phyloP scores from a whole-genome alignment of 176 grass and related monocot genomes.

The Canna indica region DNA sequence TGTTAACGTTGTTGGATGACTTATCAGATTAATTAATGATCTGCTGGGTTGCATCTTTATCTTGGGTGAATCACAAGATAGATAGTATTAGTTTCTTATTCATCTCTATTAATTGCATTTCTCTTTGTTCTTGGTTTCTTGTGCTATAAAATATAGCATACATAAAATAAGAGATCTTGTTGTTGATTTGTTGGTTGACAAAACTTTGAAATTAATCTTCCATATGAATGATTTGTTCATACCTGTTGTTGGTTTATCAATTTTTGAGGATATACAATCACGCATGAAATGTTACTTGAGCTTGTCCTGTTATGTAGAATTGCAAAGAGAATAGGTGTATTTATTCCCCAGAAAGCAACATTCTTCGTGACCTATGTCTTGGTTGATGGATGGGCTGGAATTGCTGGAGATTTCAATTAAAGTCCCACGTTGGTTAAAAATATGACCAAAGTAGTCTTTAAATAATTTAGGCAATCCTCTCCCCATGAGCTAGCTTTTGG shows the following conservation, averaged over 20 bases:
- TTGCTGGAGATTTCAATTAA: slow-evolving; percentile 22
- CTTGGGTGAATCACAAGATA: not conserved
- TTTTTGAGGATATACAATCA: not conserved
- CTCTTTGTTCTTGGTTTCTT: not conserved
- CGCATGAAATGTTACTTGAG: not conserved
- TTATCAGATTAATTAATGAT: not conserved
- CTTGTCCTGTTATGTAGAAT: slow-evolving; percentile 7
- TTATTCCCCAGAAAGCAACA: slow-evolving; percentile 17
- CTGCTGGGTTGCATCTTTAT: not conserved
- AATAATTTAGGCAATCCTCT: too few species aligned
- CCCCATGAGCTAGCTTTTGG: too few species aligned
- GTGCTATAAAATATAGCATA: not conserved
- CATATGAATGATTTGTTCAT: not conserved
- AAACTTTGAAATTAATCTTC: not conserved
- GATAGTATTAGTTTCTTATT: not conserved
- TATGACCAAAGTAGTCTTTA: too few species aligned
- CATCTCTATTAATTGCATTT: not conserved
- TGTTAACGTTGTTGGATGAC: not conserved
- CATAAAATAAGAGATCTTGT: not conserved
- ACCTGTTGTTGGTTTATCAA: not conserved
- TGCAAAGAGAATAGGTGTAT: slow-evolving; percentile 12
- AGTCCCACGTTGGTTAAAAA: too few species aligned
- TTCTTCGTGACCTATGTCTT: slow-evolving; percentile 13
- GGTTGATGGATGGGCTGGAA: slow-evolving; percentile 21
- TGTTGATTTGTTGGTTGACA: not conserved